These are phyloP conservation scores for Glycine latifolia DNA, from an alignment of 306 rosid genomes.

Conservation along the genomic window DNA sequence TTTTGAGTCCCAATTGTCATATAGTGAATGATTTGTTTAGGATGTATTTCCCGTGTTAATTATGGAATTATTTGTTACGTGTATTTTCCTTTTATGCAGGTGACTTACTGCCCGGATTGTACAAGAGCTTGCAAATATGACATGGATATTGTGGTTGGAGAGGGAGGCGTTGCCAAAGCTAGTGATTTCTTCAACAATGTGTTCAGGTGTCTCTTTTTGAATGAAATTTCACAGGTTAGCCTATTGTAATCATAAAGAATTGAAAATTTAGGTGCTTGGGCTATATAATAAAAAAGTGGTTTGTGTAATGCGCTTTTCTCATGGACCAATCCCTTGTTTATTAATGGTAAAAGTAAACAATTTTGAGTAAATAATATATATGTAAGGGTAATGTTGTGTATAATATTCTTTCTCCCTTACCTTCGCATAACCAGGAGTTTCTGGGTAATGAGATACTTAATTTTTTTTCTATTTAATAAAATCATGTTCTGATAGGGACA, in stretches of 20 bases:
- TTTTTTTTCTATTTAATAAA: too few species aligned
- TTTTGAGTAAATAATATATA: too few species aligned
- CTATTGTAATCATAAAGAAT: constrained; percentile 51
- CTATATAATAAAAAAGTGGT: too few species aligned
- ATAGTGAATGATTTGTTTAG: not conserved
- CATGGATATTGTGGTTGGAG: constrained; percentile 63
- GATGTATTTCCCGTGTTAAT: too few species aligned
- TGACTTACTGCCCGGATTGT: constrained; percentile 97
- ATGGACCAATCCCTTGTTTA: not conserved
- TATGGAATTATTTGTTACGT: too few species aligned
- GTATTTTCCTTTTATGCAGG: constrained; percentile 54
- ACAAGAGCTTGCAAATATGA: constrained; percentile 90
- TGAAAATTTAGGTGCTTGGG: too few species aligned
- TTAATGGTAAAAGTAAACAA: not conserved
- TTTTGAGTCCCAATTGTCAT: not conserved
- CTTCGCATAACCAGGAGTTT: too few species aligned
- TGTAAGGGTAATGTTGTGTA: too few species aligned
- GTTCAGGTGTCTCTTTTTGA: constrained; percentile 83
- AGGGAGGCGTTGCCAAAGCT: constrained; percentile 60
- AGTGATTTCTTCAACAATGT: constrained; percentile 75
- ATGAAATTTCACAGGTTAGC: constrained; percentile 73
- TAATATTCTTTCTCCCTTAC: too few species aligned
- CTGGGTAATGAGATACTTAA: too few species aligned
- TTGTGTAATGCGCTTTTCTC: too few species aligned
- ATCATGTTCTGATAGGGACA: too few species aligned